These are phyloP conservation scores for Pseudogymnoascus sp. DNA, from an alignment of 2,329 filamentous ascomycete genomes.

Conservation along the genomic window DNA sequence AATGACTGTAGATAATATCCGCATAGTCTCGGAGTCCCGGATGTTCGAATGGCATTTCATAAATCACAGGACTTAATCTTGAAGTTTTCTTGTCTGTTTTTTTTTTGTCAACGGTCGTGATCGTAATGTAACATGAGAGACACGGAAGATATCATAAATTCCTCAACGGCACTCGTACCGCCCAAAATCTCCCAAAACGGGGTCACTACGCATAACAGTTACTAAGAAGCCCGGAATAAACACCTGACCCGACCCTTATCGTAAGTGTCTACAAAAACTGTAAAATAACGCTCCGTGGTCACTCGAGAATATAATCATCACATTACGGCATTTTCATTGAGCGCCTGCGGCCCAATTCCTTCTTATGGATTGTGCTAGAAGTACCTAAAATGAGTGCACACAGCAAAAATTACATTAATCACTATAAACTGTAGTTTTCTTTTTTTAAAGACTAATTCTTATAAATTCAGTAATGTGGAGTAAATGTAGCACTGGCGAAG, in stretches of 20 bases:
- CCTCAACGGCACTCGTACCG: no score
- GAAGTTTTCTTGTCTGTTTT: neutral
- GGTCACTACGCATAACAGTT: no score
- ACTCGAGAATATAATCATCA: no score
- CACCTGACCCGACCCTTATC: no score
- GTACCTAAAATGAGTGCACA: neutral
- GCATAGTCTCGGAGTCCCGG: slow-evolving; percentile 8
- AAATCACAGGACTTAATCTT: neutral
- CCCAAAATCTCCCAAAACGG: no score
- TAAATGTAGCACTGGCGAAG: neutral
- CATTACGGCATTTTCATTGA: no score
- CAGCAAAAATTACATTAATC: neutral
- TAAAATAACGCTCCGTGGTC: no score
- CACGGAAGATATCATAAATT: neutral
- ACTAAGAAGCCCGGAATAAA: no score
- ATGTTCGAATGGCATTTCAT: neutral
- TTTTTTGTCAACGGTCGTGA: neutral
- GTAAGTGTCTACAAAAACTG: no score
- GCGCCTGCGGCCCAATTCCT: neutral
- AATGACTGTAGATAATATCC: slow-evolving; percentile 6
- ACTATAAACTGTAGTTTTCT: neutral
- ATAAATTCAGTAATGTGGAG: neutral
- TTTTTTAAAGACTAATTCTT: neutral
- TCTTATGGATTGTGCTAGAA: neutral
- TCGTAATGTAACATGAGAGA: neutral